These are phyloP conservation scores for Wickerhamiella sergipiensis DNA, from an alignment of 805 yeast species.

Conservation along the genomic window DNA sequence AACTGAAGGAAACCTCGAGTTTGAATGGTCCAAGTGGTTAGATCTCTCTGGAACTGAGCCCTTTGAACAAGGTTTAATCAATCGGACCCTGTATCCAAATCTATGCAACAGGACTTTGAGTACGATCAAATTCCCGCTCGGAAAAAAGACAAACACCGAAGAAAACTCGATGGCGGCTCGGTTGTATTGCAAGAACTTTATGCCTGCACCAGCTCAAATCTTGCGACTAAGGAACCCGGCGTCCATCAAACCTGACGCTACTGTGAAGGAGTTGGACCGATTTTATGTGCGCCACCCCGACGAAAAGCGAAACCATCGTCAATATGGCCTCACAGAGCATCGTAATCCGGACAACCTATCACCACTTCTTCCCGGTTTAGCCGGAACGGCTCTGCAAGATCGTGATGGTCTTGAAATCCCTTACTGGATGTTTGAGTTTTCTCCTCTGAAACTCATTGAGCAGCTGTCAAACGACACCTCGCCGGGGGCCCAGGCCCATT, in stretches of 20 bases:
- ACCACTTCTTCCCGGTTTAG: constrained; percentile 1
- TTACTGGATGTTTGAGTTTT: not conserved
- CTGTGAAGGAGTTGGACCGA: not conserved
- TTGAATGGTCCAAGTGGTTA: constrained; percentile 22
- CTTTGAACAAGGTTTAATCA: constrained; percentile 7
- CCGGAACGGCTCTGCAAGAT: not conserved
- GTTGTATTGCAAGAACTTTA: constrained; percentile 8
- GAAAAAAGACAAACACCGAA: constrained; percentile 4
- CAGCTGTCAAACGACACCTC: not conserved
- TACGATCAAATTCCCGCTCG: constrained; percentile 6
- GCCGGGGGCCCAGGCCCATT: not conserved
- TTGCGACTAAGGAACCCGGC: constrained; percentile 6
- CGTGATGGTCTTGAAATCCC: not conserved
- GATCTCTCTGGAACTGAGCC: constrained; percentile 14
- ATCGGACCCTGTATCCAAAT: constrained; percentile 10
- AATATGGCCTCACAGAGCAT: constrained; percentile 11
- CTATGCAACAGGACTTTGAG: not conserved
- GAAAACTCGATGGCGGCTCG: constrained; percentile 15
- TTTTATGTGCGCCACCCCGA: not conserved
- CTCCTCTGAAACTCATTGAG: not conserved
- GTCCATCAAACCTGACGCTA: not conserved
- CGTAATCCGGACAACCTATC: constrained; percentile 7
- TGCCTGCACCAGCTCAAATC: constrained; percentile 12
- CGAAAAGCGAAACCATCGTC: not conserved
- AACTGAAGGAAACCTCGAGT: constrained; percentile 7